Conservation (phyloP, 225 moss, liverwort and hornwort genomes). For the Sphagnum tenellum region DNA sequence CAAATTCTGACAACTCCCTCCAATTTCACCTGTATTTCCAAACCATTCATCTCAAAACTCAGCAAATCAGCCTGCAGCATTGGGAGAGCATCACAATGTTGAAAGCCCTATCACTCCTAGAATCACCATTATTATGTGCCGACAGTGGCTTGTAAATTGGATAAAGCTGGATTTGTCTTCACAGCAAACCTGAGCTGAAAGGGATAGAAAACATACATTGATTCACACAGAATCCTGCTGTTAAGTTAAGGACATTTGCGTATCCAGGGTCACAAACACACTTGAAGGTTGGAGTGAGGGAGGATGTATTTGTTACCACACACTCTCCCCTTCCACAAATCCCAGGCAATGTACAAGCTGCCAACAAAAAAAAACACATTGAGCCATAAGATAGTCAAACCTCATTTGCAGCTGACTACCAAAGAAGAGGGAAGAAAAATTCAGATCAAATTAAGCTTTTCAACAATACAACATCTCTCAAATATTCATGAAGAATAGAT, state of each 20-base stretch:
- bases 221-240: slow-evolving; percentile 35
- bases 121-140: no score
- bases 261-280: slow-evolving; percentile 41
- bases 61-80: no score
- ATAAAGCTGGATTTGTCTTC: neutral
- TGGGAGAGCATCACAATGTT: no score
- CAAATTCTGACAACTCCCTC: slow-evolving; percentile 31
- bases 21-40: slow-evolving; percentile 31
- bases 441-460: no score
- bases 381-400: no score
- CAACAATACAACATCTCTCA: no score
- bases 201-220: slow-evolving; percentile 20
- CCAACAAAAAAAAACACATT: neutral
- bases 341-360: slow-evolving; percentile 41
- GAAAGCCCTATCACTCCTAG: no score
- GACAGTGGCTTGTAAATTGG: no score
- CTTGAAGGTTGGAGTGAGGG: slow-evolving; percentile 35
- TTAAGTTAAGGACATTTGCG: slow-evolving; percentile 48
- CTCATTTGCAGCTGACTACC: no score
- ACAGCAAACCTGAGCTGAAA: neutral
- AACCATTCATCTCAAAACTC: neutral
- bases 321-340: slow-evolving; percentile 47
- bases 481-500: no score
- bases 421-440: no score
- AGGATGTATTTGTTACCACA: slow-evolving; percentile 12